Evolutionary conservation across 192 early-diverging fungal genomes (phyloP).

Genomic region (Phycomyces nitens): DNA sequence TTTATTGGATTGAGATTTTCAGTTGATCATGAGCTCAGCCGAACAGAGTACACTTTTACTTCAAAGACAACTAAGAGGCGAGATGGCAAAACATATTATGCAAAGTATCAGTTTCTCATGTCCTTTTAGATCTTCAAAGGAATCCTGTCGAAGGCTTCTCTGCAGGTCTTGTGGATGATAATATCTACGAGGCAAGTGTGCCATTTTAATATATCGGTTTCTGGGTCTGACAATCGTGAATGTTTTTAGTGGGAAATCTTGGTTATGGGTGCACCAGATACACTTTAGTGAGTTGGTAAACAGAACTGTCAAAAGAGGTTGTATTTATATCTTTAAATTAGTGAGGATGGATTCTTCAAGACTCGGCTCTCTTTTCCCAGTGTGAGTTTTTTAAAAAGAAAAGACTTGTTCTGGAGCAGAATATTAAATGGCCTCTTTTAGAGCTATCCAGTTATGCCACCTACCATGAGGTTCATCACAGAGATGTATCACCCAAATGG

Average conservation of each 20-base stretch:
- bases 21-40: constrained; percentile 5
- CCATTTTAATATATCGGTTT: background rate
- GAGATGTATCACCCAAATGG: constrained; percentile 95
- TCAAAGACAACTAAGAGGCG: constrained; percentile 48
- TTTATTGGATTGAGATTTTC: too few relatives aligned
- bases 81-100: background rate
- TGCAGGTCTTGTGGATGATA: constrained; percentile 82
- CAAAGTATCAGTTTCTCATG: background rate
- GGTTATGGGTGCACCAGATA: constrained; percentile 85
- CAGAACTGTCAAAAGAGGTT: background rate
- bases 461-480: constrained; percentile 78
- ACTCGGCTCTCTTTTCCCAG: constrained; percentile 68
- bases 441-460: constrained; percentile 85
- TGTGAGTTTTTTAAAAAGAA: constrained; percentile 20
- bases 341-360: constrained; percentile 94
- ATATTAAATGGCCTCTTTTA: constrained; percentile 26
- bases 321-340: constrained; percentile 25
- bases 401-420: background rate
- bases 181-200: constrained; percentile 78
- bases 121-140: constrained; percentile 65
- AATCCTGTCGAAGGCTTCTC: constrained; percentile 79
- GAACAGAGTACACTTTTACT: constrained; percentile 46
- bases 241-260: constrained; percentile 78
- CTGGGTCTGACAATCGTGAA: constrained; percentile 2
- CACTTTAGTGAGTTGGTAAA: constrained; percentile 66